Evolutionary conservation across 257 asterid species (phyloP).

Genomic region (Salvia hispanica): DNA sequence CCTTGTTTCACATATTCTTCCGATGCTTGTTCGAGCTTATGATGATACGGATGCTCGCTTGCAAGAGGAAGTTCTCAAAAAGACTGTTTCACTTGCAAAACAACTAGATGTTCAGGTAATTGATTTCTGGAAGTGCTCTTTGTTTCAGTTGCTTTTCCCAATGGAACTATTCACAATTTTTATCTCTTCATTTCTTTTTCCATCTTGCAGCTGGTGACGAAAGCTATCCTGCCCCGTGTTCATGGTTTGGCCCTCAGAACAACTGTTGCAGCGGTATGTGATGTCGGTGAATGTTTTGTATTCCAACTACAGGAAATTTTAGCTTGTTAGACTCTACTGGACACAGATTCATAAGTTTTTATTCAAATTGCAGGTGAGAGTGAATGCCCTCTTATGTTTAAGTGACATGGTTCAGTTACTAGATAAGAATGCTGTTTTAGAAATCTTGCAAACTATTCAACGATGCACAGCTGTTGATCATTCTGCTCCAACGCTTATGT

Average conservation of each 20-base stretch:
- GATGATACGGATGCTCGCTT: constrained; percentile 93
- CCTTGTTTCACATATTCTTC: constrained; percentile 77
- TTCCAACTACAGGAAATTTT: constrained; percentile 14
- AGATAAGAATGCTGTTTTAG: constrained; percentile 75
- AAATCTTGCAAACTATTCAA: constrained; percentile 84
- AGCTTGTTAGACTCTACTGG: constrained; percentile 1
- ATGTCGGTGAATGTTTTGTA: constrained; percentile 25
- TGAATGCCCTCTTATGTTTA: constrained; percentile 86
- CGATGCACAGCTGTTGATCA: constrained; percentile 96
- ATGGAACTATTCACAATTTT: constrained; percentile 9
- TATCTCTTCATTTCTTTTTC: constrained; percentile 15
- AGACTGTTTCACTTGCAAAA: constrained; percentile 74
- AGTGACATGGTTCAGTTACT: constrained; percentile 88
- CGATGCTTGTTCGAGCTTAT: constrained; percentile 94
- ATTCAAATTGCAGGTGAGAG: constrained; percentile 79
- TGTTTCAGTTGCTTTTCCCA: not conserved
- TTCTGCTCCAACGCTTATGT: constrained; percentile 99
- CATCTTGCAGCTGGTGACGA: constrained; percentile 74
- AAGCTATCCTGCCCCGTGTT: constrained; percentile 87
- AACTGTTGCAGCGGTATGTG: constrained; percentile 97
- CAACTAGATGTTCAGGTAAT: constrained; percentile 88
- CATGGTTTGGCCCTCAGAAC: constrained; percentile 97
- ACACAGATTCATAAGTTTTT: constrained; percentile 25
- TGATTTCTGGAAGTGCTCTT: constrained; percentile 24
- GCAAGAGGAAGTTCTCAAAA: constrained; percentile 98